Percentiles rank a stretch among this genome's conserved stretches.
Conservation (phyloP, 2,329 filamentous ascomycete species). For the Pyricularia sp. region DNA sequence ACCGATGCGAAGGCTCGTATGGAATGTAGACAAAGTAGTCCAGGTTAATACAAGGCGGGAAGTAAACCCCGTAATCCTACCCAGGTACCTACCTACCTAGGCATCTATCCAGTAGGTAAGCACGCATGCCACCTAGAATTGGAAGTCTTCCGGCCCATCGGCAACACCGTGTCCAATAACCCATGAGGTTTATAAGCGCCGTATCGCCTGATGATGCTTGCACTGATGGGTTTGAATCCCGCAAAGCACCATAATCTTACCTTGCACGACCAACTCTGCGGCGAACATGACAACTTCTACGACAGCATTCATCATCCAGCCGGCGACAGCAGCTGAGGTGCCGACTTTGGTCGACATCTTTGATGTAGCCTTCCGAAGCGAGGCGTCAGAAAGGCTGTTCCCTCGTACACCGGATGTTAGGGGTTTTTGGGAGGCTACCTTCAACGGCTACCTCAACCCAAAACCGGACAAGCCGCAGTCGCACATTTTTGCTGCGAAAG, state of each 20-base stretch:
- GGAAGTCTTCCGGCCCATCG: not conserved
- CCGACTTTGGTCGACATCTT: not conserved
- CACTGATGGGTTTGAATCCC: not conserved
- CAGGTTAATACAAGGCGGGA: no score
- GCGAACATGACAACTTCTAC: not conserved
- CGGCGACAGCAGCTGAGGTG: slow-evolving; percentile 1
- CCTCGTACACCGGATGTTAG: not conserved
- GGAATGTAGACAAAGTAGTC: no score
- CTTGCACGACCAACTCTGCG: not conserved
- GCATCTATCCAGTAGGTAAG: not conserved
- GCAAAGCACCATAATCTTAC: not conserved
- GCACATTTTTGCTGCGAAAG: not conserved
- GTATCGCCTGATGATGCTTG: not conserved
- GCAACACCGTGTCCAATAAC: not conserved
- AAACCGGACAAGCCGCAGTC: not conserved
- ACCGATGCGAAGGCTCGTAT: no score
- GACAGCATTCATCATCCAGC: not conserved
- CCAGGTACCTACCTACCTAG: no score
- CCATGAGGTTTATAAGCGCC: not conserved
- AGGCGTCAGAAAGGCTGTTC: not conserved
- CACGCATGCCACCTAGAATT: not conserved
- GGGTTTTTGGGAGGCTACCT: not conserved
- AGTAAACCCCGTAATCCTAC: no score
- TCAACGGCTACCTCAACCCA: not conserved
- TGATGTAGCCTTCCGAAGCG: not conserved